These are phyloP conservation scores for Penicillium egyptiacum DNA, from an alignment of 495 filamentous ascomycete genomes.

Conservation along the genomic window DNA sequence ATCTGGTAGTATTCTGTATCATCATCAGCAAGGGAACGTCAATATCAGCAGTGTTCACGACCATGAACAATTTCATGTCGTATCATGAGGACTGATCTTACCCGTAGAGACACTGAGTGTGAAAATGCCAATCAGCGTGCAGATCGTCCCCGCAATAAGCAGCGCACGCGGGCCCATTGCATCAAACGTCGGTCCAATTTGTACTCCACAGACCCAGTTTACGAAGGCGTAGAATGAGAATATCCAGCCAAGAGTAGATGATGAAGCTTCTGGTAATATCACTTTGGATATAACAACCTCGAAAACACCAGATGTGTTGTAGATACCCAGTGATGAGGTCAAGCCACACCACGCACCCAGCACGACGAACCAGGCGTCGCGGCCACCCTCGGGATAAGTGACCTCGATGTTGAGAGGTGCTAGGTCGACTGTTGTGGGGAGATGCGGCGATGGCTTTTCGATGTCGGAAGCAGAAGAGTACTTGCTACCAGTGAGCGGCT, in stretches of 20 bases:
- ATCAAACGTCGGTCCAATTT: conserved; percentile 31
- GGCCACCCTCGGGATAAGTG: background rate
- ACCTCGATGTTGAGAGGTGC: background rate
- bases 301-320: conserved; percentile 65
- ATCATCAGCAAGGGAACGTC: background rate
- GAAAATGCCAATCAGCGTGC: background rate
- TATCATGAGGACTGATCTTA: background rate
- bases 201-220: conserved; percentile 46
- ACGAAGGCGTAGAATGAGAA: conserved; percentile 65
- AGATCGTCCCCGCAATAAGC: conserved; percentile 5
- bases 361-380: conserved; percentile 32
- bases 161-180: conserved; percentile 22
- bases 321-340: conserved; percentile 59
- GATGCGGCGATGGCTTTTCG: background rate
- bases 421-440: background rate
- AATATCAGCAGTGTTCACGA: background rate
- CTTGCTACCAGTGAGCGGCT: background rate
- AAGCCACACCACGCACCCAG: conserved; percentile 58
- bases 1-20: conserved; percentile 35
- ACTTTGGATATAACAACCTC: conserved; percentile 58
- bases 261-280: conserved; percentile 50
- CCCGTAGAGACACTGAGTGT: background rate
- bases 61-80: background rate
- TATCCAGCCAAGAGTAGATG: conserved; percentile 64
- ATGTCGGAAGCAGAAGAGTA: background rate